Base-by-base conservation (phyloP, 2,329 filamentous ascomycete species). In the Raffaelea arxii region DNA sequence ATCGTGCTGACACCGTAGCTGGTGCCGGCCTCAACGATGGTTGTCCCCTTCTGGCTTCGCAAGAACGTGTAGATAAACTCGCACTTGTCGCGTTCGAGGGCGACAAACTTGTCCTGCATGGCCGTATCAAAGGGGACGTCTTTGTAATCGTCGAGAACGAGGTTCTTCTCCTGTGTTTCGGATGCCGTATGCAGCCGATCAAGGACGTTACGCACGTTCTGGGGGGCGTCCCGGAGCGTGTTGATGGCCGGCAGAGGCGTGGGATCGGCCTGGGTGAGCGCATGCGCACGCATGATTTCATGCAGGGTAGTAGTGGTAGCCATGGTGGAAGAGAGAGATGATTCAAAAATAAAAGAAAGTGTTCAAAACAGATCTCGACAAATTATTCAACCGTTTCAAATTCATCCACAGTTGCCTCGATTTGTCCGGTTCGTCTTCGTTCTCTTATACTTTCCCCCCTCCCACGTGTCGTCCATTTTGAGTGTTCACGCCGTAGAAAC, bases 1-100 rank as follows among this genome's bases (percentile, higher is more conserved):
- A 82, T 77, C 0, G 78, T 81, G 47, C 72, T 77, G 2, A 82
- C 69, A 3, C 78, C 78, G 48, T 77, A 82, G 37, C 70, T 74
- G 0, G 78, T 82, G 1, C 78, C 78, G 0, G 75, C 77, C 55
- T 82, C 78, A 32, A 82, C 69, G 21, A 80, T 62, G 37, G 67
- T 68, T 2, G 62, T 63, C 1, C 77, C 77, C 2, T 68, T 65
- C 10, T 61, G 71, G 11, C 68, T 63, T 3, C 68, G 66, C 3
- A 70, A 56, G 0, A 82, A 64, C 18, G 74, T 70, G 57, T 82
- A 81, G 2, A 77, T 60, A 35, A 79, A 66, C 4, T 70, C 63
- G 53, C 69, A 75, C 57, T 82, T 82, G 56, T 80, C 75, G 9
- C 66, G 61, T 32, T 80, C 76, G 2, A 82, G 64, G 0, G 75